Conservation (phyloP, 495 filamentous ascomycete genomes). For the Penicillium nucicola region DNA sequence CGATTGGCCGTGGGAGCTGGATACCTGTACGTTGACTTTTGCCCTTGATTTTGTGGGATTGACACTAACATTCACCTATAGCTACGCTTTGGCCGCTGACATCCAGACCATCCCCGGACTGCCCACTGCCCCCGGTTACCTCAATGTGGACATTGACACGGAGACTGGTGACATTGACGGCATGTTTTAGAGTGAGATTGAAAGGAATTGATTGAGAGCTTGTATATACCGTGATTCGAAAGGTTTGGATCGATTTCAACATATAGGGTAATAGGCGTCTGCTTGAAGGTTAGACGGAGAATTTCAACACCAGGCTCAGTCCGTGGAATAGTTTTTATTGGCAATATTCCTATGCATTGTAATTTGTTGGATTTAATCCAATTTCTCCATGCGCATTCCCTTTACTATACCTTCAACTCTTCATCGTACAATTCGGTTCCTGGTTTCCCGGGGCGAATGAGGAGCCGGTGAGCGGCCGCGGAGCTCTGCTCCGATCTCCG, state of each 20-base stretch:
- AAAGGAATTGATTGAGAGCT: constrained; percentile 1
- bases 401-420: not conserved
- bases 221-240: constrained; percentile 14
- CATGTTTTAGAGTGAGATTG: constrained; percentile 63
- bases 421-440: constrained; percentile 18
- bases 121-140: constrained; percentile 91
- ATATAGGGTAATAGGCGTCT: constrained; percentile 20
- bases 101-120: constrained; percentile 98
- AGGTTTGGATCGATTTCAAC: constrained; percentile 17
- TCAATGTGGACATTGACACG: constrained; percentile 91
- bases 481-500: constrained; percentile 23
- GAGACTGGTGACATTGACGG: constrained; percentile 96
- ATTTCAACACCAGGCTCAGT: constrained; percentile 19
- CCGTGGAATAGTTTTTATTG: no score
- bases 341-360: no score
- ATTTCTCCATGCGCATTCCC: not conserved
- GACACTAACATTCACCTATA: constrained; percentile 26
- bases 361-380: no score
- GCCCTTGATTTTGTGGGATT: not conserved
- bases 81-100: constrained; percentile 91
- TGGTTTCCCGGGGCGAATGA: constrained; percentile 9
- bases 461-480: constrained; percentile 15
- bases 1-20: constrained; percentile 90
- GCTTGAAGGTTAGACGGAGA: constrained; percentile 19
- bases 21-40: constrained; percentile 62